phyloP scores from a whole-genome alignment of 768 basidiomycete species.

The Boletus sp. region DNA sequence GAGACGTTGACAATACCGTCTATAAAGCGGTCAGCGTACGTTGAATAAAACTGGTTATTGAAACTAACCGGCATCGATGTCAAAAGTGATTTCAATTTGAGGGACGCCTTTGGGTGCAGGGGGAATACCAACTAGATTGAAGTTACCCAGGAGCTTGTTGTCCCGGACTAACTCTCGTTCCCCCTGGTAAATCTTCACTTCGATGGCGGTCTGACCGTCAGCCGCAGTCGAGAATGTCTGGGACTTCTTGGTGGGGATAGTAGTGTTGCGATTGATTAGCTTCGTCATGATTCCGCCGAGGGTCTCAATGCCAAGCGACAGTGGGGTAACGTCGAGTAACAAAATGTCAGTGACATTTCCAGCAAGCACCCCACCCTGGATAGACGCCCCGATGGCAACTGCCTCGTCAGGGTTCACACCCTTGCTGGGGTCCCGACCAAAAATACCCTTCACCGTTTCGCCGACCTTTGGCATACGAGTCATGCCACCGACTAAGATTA shows the following conservation, averaged over 20 bases:
- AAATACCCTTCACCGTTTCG: constrained; percentile 84
- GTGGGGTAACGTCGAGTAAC: constrained; percentile 91
- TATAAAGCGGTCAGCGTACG: constrained; percentile 22
- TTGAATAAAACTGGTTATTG: neutral
- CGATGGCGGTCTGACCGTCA: constrained; percentile 98
- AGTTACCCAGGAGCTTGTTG: constrained; percentile 98
- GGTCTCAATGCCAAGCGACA: constrained; percentile 94
- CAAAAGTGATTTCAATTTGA: constrained; percentile 86
- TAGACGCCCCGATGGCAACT: constrained; percentile 96
- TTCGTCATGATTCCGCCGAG: constrained; percentile 99
- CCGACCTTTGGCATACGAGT: constrained; percentile 94
- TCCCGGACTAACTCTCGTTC: constrained; percentile 98
- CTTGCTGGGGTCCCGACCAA: constrained; percentile 96
- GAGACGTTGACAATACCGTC: constrained; percentile 97
- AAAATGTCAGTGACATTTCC: constrained; percentile 96
- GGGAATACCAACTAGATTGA: constrained; percentile 98
- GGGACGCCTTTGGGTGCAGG: constrained; percentile 75
- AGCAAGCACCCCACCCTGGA: constrained; percentile 96
- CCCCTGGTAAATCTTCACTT: constrained; percentile 99
- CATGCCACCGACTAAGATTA: constrained; percentile 99
- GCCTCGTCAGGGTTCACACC: constrained; percentile 99
- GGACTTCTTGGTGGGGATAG: constrained; percentile 99
- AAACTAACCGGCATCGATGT: constrained; percentile 86
- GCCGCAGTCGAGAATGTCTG: constrained; percentile 99
- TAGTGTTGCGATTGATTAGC: constrained; percentile 96